Conservation (phyloP, 176 grass and related monocot species). For the Triticum urartu region DNA sequence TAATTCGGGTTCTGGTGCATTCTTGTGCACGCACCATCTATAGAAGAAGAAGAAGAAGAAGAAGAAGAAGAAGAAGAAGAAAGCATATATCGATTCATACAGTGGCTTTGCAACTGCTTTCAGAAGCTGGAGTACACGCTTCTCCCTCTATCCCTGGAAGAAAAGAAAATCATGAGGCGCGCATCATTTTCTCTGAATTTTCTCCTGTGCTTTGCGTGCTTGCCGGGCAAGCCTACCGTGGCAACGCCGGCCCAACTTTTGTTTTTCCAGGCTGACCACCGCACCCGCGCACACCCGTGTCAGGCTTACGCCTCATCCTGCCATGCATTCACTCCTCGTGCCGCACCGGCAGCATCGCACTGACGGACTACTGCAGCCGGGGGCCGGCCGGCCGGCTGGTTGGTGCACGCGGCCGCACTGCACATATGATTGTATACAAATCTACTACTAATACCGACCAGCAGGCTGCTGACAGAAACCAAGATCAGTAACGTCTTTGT, state of each 20-base stretch:
- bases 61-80: too few species aligned
- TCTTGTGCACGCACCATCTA: too few species aligned
- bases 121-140: not conserved
- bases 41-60: too few species aligned
- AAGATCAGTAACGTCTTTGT: not conserved
- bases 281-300: too few species aligned
- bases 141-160: not conserved
- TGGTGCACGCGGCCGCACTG: not conserved
- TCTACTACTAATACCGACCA: not conserved
- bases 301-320: too few species aligned
- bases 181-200: not conserved
- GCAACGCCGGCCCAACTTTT: not conserved
- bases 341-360: not conserved
- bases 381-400: not conserved
- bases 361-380: not conserved
- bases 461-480: not conserved
- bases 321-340: too few species aligned
- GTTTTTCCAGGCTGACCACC: not conserved
- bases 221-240: not conserved
- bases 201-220: not conserved
- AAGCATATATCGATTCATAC: too few species aligned
- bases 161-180: not conserved
- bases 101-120: too few species aligned
- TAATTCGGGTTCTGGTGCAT: too few species aligned
- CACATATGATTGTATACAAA: not conserved